Conservation (phyloP, 2,329 filamentous ascomycete genomes). For the Metarhizium album region DNA sequence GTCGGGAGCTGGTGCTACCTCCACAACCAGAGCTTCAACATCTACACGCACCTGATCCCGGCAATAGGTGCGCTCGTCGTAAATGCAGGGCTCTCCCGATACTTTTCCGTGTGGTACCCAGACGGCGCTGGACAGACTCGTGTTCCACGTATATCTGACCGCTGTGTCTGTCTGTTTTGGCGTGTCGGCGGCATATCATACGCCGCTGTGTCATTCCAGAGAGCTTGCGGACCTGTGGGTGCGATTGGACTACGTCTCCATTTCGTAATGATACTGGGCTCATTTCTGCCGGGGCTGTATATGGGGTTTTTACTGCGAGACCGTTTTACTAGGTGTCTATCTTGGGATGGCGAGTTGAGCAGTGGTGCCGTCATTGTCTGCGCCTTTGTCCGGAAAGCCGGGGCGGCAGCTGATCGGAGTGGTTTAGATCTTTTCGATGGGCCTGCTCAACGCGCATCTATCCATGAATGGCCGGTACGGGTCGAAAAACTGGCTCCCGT, state of each 20-base stretch:
- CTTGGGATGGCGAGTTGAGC: neutral
- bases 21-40: conserved; percentile 25
- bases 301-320: too few species aligned
- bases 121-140: conserved; percentile 22
- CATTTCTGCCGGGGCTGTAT: conserved; percentile 28
- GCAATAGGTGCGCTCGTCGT: conserved; percentile 22
- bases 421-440: too few species aligned
- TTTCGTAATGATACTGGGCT: conserved; percentile 25
- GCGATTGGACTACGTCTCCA: conserved; percentile 26
- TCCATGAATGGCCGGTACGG: too few species aligned
- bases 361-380: too few species aligned
- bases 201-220: conserved; percentile 28
- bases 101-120: conserved; percentile 20
- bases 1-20: conserved; percentile 28
- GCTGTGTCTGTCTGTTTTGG: conserved; percentile 21
- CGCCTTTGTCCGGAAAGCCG: too few species aligned
- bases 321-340: conserved; percentile 1
- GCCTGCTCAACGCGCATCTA: too few species aligned
- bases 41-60: conserved; percentile 30
- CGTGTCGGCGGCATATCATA: conserved; percentile 28
- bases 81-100: conserved; percentile 15
- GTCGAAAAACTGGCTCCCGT: too few species aligned
- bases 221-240: conserved; percentile 24
- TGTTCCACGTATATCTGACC: conserved; percentile 28
- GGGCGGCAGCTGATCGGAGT: too few species aligned